phyloP scores from a whole-genome alignment of 2,329 filamentous ascomycete genomes.

The Calonectria naviculata region DNA sequence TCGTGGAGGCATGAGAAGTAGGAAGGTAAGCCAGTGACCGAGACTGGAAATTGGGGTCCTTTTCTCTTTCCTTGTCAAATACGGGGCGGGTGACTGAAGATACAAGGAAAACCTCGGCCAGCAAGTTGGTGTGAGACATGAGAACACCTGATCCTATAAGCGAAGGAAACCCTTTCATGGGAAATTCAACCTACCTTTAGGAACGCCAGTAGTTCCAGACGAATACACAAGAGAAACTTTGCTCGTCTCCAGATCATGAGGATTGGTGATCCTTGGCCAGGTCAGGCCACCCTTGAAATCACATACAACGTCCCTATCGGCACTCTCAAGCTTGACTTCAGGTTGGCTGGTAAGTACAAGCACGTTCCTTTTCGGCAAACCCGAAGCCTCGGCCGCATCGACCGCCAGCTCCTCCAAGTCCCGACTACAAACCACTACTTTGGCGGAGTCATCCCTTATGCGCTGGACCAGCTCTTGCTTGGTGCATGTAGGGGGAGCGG shows the following conservation, averaged over 20 bases:
- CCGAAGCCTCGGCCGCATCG: slow-evolving; percentile 59
- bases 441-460: slow-evolving; percentile 49
- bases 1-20: slow-evolving; percentile 57
- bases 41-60: slow-evolving; percentile 39
- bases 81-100: slow-evolving; percentile 42
- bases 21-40: slow-evolving; percentile 56
- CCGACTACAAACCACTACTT: slow-evolving; percentile 57
- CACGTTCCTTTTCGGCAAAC: slow-evolving; percentile 57
- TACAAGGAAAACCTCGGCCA: slow-evolving; percentile 48
- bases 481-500: slow-evolving; percentile 62
- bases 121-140: slow-evolving; percentile 57
- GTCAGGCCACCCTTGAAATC: slow-evolving; percentile 51
- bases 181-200: slow-evolving; percentile 48
- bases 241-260: slow-evolving; percentile 52
- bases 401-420: slow-evolving; percentile 58
- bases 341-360: slow-evolving; percentile 59
- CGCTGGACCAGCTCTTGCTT: slow-evolving; percentile 61
- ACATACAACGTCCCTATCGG: slow-evolving; percentile 35
- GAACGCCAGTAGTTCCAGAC: slow-evolving; percentile 59
- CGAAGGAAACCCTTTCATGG: not conserved
- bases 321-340: slow-evolving; percentile 38
- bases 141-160: slow-evolving; percentile 45
- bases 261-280: slow-evolving; percentile 67
- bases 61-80: slow-evolving; percentile 38
- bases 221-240: slow-evolving; percentile 57